A percentile compares a stretch with the other conserved stretches of the same genome.
phyloP scores from a whole-genome alignment of 192 early-diverging fungal species.

The Podila verticillata region DNA sequence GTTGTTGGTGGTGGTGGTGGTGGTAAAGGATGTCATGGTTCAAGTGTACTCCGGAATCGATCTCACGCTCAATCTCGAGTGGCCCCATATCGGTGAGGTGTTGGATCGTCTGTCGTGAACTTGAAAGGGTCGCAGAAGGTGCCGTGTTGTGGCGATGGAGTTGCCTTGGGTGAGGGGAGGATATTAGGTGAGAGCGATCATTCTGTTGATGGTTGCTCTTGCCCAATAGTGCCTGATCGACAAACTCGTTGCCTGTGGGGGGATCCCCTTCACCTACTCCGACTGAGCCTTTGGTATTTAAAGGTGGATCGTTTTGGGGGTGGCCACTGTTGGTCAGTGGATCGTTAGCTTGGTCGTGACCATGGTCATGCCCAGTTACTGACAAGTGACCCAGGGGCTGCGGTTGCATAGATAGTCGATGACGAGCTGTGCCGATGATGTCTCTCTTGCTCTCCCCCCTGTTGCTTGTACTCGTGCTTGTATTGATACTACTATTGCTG shows the following conservation, averaged over 20 bases:
- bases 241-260: background rate
- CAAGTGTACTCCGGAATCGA: conserved; percentile 14
- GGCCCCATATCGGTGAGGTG: conserved; percentile 38
- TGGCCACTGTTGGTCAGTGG: background rate
- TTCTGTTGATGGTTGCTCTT: no score
- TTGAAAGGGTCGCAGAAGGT: conserved; percentile 3
- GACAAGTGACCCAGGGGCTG: conserved; percentile 3
- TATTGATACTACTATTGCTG: background rate
- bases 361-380: background rate
- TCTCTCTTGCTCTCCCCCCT: background rate
- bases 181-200: background rate
- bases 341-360: background rate
- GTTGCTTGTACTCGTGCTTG: background rate
- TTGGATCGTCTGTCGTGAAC: conserved; percentile 15
- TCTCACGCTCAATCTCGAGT: conserved; percentile 16
- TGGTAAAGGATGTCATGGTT: background rate
- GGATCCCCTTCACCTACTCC: background rate
- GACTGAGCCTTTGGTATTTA: background rate
- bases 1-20: background rate
- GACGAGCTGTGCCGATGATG: no score
- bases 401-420: background rate
- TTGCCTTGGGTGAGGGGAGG: background rate
- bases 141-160: background rate
- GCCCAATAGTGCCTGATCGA: conserved; percentile 6
- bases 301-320: background rate